Conservation (phyloP, 352 stramenopile species). For the Pythium aphanidermatum region DNA sequence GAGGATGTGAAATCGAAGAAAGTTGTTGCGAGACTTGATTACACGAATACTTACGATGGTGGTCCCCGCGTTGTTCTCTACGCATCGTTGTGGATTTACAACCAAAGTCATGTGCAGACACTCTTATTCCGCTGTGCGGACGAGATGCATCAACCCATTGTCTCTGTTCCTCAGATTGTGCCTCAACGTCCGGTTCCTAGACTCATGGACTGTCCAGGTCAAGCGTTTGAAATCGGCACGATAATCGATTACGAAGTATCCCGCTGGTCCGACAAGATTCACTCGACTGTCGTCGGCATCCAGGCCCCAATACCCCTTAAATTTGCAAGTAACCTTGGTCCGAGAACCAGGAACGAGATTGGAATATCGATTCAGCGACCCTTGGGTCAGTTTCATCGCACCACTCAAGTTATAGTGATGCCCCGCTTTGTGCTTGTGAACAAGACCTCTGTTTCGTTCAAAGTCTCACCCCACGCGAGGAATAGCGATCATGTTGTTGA, state of each 20-base stretch:
- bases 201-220: slow-evolving; percentile 77
- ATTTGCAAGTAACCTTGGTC: slow-evolving; percentile 60
- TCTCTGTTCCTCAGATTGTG: slow-evolving; percentile 59
- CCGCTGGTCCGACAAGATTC: slow-evolving; percentile 83
- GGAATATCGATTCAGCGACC: slow-evolving; percentile 84
- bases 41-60: slow-evolving; percentile 74
- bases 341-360: slow-evolving; percentile 68
- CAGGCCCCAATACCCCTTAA: slow-evolving; percentile 77
- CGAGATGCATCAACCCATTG: slow-evolving; percentile 27
- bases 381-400: slow-evolving; percentile 82
- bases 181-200: slow-evolving; percentile 59
- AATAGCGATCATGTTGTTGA: slow-evolving; percentile 64
- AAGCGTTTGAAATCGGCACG: slow-evolving; percentile 85
- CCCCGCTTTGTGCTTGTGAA: slow-evolving; percentile 86
- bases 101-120: slow-evolving; percentile 80
- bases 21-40: slow-evolving; percentile 74
- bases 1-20: slow-evolving; percentile 57
- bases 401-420: slow-evolving; percentile 80
- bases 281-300: slow-evolving; percentile 78
- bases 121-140: slow-evolving; percentile 74
- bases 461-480: slow-evolving; percentile 60
- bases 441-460: slow-evolving; percentile 68
- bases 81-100: slow-evolving; percentile 87
- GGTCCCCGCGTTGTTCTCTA: slow-evolving; percentile 80
- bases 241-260: slow-evolving; percentile 81